phyloP scores from a whole-genome alignment of 2,329 filamentous ascomycete genomes.

The Xylaria polymorpha region DNA sequence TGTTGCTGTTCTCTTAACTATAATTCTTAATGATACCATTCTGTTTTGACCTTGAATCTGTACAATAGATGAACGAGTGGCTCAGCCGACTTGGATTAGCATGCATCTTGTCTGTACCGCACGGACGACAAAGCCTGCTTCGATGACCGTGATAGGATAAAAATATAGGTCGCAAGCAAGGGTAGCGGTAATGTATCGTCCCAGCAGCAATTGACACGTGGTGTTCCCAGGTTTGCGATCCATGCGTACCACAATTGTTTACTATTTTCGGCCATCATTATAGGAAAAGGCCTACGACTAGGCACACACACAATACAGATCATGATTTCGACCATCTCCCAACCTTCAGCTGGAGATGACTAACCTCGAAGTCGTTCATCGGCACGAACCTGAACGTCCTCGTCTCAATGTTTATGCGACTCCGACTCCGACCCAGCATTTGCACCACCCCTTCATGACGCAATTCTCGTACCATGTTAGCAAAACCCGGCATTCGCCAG shows the following conservation, averaged over 20 bases:
- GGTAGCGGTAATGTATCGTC: background rate
- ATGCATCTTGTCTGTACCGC: background rate
- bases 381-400: background rate
- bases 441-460: conserved; percentile 23
- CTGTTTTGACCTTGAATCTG: background rate
- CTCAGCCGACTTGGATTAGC: background rate
- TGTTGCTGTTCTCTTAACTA: conserved; percentile 24
- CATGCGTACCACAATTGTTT: background rate
- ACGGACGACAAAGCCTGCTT: background rate
- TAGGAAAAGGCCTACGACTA: background rate
- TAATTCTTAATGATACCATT: conserved; percentile 43
- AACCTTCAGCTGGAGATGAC: background rate
- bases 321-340: background rate
- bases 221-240: background rate
- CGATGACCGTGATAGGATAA: background rate
- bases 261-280: background rate
- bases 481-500: conserved; percentile 18
- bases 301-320: background rate
- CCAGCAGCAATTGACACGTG: background rate
- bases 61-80: background rate
- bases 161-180: background rate
- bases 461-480: conserved; percentile 30
- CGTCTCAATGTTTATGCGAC: background rate
- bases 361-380: background rate
- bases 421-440: background rate